These are phyloP conservation scores for Monosporascus sp. DNA, from an alignment of 2,329 filamentous ascomycete species.

Conservation along the genomic window DNA sequence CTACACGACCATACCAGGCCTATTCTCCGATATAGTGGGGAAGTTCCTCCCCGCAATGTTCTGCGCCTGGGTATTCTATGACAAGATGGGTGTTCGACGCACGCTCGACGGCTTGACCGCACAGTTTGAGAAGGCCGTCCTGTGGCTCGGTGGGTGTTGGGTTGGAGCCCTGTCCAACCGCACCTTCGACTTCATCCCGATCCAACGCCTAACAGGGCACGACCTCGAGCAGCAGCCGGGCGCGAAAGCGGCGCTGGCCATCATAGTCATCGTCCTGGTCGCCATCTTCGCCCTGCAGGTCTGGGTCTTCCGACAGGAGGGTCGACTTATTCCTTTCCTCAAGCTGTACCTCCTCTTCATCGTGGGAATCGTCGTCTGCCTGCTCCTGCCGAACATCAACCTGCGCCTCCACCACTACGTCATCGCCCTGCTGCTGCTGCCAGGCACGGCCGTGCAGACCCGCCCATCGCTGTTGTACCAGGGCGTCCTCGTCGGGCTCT, in stretches of 20 bases:
- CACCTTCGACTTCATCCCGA: constrained; percentile 90
- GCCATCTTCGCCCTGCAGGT: constrained; percentile 68
- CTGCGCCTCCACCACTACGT: constrained; percentile 93
- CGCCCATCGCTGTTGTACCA: constrained; percentile 81
- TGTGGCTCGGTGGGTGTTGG: constrained; percentile 90
- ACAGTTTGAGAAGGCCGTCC: constrained; percentile 81
- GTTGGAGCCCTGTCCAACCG: constrained; percentile 90
- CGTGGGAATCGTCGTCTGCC: constrained; percentile 60
- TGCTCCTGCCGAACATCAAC: constrained; percentile 69
- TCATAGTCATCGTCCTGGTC: constrained; percentile 68
- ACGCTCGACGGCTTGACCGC: constrained; percentile 68
- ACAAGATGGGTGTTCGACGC: constrained; percentile 71
- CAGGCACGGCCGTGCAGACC: constrained; percentile 84
- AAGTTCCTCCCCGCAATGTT: constrained; percentile 85
- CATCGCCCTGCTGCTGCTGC: constrained; percentile 76
- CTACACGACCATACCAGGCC: constrained; percentile 58
- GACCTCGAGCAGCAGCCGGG: constrained; percentile 87
- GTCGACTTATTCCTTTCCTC: constrained; percentile 70
- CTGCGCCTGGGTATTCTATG: constrained; percentile 80
- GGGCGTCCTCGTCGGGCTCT: constrained; percentile 82
- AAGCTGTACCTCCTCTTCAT: constrained; percentile 70
- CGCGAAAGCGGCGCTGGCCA: constrained; percentile 73
- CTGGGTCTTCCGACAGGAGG: constrained; percentile 82
- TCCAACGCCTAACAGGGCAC: constrained; percentile 83
- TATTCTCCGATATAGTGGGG: constrained; percentile 74